These are phyloP conservation scores for Closterium sp. DNA, from an alignment of 139 green algal species.

Conservation along the genomic window DNA sequence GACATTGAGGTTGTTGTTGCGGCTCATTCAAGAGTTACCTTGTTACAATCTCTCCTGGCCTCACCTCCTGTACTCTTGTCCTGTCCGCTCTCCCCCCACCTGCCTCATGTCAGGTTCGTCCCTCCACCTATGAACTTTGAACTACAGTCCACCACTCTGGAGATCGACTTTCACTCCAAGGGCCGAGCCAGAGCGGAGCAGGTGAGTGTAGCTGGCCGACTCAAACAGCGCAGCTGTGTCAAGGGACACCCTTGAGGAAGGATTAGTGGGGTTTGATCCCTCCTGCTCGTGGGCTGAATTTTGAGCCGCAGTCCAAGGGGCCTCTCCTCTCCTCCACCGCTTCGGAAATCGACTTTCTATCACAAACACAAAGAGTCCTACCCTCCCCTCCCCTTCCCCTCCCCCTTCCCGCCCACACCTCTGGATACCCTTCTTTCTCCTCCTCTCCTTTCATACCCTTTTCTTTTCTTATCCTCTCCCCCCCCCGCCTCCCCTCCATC, in stretches of 20 bases:
- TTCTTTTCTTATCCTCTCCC: not conserved
- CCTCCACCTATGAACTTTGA: conserved; percentile 51
- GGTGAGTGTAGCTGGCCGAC: not conserved
- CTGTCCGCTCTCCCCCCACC: not conserved
- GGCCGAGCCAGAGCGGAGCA: conserved; percentile 4
- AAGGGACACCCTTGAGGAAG: no score
- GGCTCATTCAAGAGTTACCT: not conserved
- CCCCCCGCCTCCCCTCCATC: not conserved
- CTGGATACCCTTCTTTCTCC: not conserved
- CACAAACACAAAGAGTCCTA: no score
- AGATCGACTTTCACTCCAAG: conserved; percentile 70
- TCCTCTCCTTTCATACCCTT: no score
- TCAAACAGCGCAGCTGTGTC: no score
- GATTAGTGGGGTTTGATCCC: no score
- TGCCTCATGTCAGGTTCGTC: conserved; percentile 13
- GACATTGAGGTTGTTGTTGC: no score
- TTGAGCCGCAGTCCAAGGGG: no score
- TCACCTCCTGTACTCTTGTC: not conserved
- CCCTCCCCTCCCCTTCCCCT: no score
- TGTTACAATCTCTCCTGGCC: not conserved
- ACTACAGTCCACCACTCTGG: conserved; percentile 66
- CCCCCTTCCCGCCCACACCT: no score
- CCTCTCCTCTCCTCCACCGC: no score
- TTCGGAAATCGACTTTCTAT: no score
- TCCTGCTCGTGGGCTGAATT: no score